Base-by-base conservation (phyloP, 2,329 filamentous ascomycete genomes). In the Arthrobotrys megalospora region DNA sequence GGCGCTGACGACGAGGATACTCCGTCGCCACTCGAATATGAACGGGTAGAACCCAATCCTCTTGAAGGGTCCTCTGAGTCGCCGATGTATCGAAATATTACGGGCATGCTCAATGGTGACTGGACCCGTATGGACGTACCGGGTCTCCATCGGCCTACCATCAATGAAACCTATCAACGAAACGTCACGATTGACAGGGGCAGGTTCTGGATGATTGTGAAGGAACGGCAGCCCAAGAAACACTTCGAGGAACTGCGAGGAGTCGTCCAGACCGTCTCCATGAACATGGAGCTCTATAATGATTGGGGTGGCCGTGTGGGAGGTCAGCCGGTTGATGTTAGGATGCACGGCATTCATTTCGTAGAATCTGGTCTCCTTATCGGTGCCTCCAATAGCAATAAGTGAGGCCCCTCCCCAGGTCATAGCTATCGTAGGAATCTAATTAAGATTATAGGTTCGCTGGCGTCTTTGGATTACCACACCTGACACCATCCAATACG, bases 321-420 rank as follows among this genome's bases (percentile, higher is more conserved):
- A 14, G 78, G 75, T 11, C 76, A 82, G 80, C 78, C 80, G 77
- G 80, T 80, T 58, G 91, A 94, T 81, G 90, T 96, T 85, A 88
- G 89, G 64, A 85, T 97, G 62, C 91, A 93, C 84, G 96, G 96
- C 2, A 88, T 96, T 3, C 95, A 98, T 85, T 96, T 94, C 87
- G 90, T 92, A 43, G 88, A 89, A n/a, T 89, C 92, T 79, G 96
- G 96, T 1, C 89, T 90, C 12, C 89, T 96, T 62, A 86, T 98
- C 41, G 86, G 98, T 83, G 93, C 92, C 1, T 97, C 95, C 0
- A 95, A 94, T 58, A 97, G 94, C 84, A 92, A 97, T 83, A 97
- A 97, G 86, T 96, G 82, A 70, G 14, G 38, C 41, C 24, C n/a
- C 2, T 45, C 8, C 38, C 41, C 16, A 14, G 11, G 34, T 38